Evolutionary conservation across 78 protist genomes (phyloP), one percentile per base, ranked within the genome.

Genomic region (Polysphondylium violaceum): DNA sequence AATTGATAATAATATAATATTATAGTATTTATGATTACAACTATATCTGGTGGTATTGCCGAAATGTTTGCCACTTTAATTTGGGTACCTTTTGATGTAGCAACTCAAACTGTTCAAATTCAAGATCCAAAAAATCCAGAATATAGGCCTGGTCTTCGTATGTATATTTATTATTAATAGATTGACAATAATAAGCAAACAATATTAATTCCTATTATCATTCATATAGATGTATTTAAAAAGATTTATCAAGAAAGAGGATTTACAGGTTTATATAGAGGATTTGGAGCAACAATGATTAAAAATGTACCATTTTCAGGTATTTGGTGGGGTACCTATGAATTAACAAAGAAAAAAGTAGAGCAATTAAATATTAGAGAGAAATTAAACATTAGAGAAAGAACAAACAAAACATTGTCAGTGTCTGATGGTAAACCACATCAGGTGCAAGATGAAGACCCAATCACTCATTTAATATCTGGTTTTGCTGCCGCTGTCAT

Each of bases 31-130:
- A 33, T 36, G 43, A 43, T 71, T 16, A 71, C 77, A 71, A 29
- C 63, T 0, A 12, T 83, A 4, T 51, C 90, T 16, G 90, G 90
- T 2, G 90, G 43, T 11, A 55, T 56, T 23, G 75, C 90, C 4
- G 90, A 83, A 55, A 29, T 73, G 7, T 69, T 59, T 6, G 56
- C 61, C 19, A 43, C 67, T 3, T 41, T 31, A 3, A 61, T 83
- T 8, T 83, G 81, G 76, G 90, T 83, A 38, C 90, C 90, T 56
- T 83, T 83, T 55, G 90, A 83, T 69, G 74, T 83, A 3, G 64
- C 75, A 7, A 83, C 90, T 7, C 90, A 83, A 58, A 67, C 59
- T 31, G 47, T 73, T 21, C 90, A 83, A 61, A 83, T 83, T 58
- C 90, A 83, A 58, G 90, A 78, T 17, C 27, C 41, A 29, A 25